Conservation (phyloP, 78 protist genomes). For the Dictyostelium capitatum region DNA sequence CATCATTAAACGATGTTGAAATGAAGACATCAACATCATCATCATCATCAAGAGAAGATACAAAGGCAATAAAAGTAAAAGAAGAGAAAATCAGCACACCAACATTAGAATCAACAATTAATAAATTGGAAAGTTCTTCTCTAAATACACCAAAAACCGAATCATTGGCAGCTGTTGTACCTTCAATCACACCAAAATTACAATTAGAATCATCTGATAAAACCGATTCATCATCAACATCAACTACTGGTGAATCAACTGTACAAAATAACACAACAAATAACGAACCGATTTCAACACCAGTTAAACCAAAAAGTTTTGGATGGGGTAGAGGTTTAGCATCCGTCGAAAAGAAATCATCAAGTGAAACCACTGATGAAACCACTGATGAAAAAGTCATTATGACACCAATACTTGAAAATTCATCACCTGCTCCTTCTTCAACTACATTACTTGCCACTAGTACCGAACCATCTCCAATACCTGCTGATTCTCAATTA, state of each 20-base stretch:
- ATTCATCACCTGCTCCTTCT: background rate
- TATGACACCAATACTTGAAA: background rate
- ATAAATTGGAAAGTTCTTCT: background rate
- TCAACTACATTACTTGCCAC: background rate
- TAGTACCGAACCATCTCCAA: background rate
- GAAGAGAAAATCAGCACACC: background rate
- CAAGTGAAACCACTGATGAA: background rate
- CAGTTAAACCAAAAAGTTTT: background rate
- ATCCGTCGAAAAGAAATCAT: constrained; percentile 18
- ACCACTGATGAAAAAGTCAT: background rate
- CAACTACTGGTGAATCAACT: background rate
- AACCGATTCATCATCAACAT: background rate
- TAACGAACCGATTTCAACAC: background rate
- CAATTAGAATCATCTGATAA: background rate
- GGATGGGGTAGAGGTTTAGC: constrained; percentile 53
- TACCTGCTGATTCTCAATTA: constrained; percentile 1
- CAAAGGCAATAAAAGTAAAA: background rate
- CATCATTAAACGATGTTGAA: background rate
- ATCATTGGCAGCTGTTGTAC: background rate
- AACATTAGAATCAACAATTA: background rate
- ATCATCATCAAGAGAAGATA: background rate
- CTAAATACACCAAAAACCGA: background rate
- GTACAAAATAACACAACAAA: background rate
- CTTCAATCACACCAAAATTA: constrained; percentile 1
- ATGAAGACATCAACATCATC: background rate